Base-by-base conservation (phyloP, 2,329 filamentous ascomycete genomes). In the Cryphonectria japonica region DNA sequence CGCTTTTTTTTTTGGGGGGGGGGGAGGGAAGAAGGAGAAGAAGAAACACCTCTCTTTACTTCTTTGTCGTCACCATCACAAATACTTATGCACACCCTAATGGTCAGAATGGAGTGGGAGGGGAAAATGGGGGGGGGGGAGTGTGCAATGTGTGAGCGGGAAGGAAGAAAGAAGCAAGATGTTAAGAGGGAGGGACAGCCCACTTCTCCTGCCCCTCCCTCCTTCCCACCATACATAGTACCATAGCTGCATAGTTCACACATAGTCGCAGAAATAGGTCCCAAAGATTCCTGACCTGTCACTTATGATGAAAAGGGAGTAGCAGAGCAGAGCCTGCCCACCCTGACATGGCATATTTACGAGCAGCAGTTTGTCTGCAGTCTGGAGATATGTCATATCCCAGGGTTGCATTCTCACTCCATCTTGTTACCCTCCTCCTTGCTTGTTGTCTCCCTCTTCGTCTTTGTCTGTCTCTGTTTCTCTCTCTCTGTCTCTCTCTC, bases 291-390 rank as follows among this genome's bases (percentile, higher is more conserved):
- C 11, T 59, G 54, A 37, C 29, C 39, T 67, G 52, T 65, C 54
- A 60, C 52, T 46, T 62, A 67, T 70, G 64, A 70, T 65, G n/a
- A 46, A 67, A 63, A 67, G 37, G 43, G 32, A 67, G 50, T 4
- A 52, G 50, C 50, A 32, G 22, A 54, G 50, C 50, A 32, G 13
- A 34, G 22, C 22, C 61, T 5, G 26, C 57, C 57, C 39, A 50
- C n/a, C 54, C 22, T 37, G 62, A 60, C 39, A 46, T 50, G 41
- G 26, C 34, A 32, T n/a, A 37, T 14, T 46, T 66, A 46, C 63
- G 63, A 52, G 63, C 63, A 52, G 32, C 29, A 65, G n/a, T 66
- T 2, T 34, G 39, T 46, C 19, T 50, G 50, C 34, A 26, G 34
- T 34, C 22, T 37, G 39, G n/a, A 26, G 19, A 54, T 64, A 29